Percentiles rank a stretch among this genome's conserved stretches.
Conservation (phyloP, 306 rosid species). For the Castanea mollissima region DNA sequence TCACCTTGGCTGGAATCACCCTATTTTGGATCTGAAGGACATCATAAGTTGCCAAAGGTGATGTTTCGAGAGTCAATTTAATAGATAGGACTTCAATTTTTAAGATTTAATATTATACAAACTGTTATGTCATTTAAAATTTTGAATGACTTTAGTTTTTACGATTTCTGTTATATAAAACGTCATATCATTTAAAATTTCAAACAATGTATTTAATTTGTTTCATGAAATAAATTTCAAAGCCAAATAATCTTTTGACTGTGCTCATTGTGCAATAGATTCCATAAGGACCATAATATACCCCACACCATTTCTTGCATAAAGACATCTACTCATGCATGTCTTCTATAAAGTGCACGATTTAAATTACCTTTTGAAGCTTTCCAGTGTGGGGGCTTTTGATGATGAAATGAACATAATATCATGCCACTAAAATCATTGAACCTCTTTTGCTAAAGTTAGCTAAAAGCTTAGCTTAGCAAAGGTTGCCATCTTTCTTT, state of each 20-base stretch:
- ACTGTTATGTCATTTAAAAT: too few species aligned
- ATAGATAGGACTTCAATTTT: too few species aligned
- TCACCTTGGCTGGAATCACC: neutral
- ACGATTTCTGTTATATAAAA: too few species aligned
- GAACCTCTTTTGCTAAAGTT: conserved; percentile 5
- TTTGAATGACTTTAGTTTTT: too few species aligned
- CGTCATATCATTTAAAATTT: too few species aligned
- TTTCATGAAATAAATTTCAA: too few species aligned
- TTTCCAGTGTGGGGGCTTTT: conserved; percentile 15
- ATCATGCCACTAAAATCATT: conserved; percentile 17
- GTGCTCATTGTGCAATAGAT: neutral
- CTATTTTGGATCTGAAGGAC: neutral
- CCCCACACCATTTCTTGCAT: neutral
- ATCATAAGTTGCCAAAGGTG: neutral
- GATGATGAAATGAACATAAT: conserved; percentile 21
- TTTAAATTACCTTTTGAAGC: conserved; percentile 14
- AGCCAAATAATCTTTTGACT: neutral
- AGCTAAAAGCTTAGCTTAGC: neutral
- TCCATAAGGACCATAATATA: neutral
- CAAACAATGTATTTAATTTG: too few species aligned
- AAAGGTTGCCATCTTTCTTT: neutral
- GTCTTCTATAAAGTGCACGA: conserved; percentile 18
- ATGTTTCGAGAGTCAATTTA: too few species aligned
- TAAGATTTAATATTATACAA: too few species aligned
- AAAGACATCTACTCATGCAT: conserved; percentile 3